Percentiles rank a stretch among this genome's conserved stretches.
These are phyloP conservation scores for Apiospora rasikravindrae DNA, from an alignment of 2,329 filamentous ascomycete genomes.

Conservation along the genomic window DNA sequence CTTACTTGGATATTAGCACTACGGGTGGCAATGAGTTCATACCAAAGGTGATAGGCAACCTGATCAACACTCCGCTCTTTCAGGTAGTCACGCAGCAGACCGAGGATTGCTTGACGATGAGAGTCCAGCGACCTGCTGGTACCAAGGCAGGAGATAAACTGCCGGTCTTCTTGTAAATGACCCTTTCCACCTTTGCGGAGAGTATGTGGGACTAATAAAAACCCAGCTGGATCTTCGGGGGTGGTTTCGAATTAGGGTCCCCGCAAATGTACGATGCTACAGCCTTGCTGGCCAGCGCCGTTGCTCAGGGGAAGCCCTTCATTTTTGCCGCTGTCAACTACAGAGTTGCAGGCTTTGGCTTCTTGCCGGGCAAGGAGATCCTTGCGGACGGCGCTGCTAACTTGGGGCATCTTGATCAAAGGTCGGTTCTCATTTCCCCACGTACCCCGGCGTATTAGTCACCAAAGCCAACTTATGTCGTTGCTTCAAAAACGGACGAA, in stretches of 20 bases:
- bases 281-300: slow-evolving; percentile 50
- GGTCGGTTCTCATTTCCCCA: neutral
- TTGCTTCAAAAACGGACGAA: neutral
- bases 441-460: neutral
- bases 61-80: slow-evolving; percentile 63
- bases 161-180: slow-evolving; percentile 50
- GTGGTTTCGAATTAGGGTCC: slow-evolving; percentile 62
- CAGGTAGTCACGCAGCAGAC: slow-evolving; percentile 57
- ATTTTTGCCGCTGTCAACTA: slow-evolving; percentile 82
- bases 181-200: slow-evolving; percentile 44
- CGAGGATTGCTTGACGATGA: slow-evolving; percentile 70
- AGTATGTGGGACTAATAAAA: neutral
- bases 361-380: slow-evolving; percentile 72
- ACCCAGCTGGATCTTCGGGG: slow-evolving; percentile 69
- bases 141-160: slow-evolving; percentile 60
- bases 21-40: slow-evolving; percentile 39
- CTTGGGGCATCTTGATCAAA: slow-evolving; percentile 74
- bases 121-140: slow-evolving; percentile 63
- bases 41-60: slow-evolving; percentile 47
- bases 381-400: slow-evolving; percentile 71
- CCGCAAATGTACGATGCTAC: slow-evolving; percentile 56
- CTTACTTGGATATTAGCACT: slow-evolving; percentile 29
- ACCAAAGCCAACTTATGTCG: neutral
- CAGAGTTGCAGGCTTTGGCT: slow-evolving; percentile 75
- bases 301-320: slow-evolving; percentile 63